A percentile compares a stretch with the other conserved stretches of the same genome.
These are phyloP conservation scores for Aureobasidium uvarum DNA, from an alignment of 2,329 filamentous ascomycete species.

Conservation along the genomic window DNA sequence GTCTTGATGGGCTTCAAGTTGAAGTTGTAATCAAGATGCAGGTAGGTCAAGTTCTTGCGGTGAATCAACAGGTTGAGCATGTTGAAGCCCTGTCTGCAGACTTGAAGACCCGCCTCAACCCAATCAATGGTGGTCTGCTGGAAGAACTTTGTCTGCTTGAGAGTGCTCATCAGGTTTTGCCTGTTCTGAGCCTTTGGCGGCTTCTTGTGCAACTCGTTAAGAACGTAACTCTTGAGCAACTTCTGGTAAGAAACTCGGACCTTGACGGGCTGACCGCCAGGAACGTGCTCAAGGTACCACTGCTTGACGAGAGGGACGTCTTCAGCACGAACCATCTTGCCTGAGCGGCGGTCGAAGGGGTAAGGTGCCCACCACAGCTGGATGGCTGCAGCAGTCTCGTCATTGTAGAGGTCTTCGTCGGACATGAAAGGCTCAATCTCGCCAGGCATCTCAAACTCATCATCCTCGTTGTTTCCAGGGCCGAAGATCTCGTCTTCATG, in stretches of 20 bases:
- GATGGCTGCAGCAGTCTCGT: conserved; percentile 87
- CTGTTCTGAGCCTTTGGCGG: conserved; percentile 94
- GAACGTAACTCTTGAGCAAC: conserved; percentile 88
- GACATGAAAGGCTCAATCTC: conserved; percentile 83
- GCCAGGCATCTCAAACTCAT: conserved; percentile 70
- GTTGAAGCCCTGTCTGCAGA: conserved; percentile 97
- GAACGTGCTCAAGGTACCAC: conserved; percentile 96
- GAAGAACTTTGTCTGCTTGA: conserved; percentile 98
- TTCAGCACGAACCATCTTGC: conserved; percentile 93
- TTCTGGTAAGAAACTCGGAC: conserved; percentile 98
- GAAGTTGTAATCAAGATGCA: conserved; percentile 99
- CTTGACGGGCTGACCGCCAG: conserved; percentile 88
- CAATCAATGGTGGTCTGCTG: conserved; percentile 99
- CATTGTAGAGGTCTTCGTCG: conserved; percentile 84
- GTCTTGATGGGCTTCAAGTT: conserved; percentile 99
- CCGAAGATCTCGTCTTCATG: conserved; percentile 96
- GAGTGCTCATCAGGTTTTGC: conserved; percentile 81
- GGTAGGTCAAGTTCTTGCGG: conserved; percentile 95
- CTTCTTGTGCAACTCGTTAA: conserved; percentile 96
- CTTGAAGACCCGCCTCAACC: conserved; percentile 97
- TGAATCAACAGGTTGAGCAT: conserved; percentile 98
- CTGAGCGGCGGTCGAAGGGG: conserved; percentile 90
- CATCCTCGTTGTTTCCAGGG: conserved; percentile 63
- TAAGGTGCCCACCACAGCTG: conserved; percentile 97
- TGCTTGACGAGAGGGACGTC: conserved; percentile 97